Evolutionary conservation across 768 basidiomycete species (phyloP).

Genomic region (Russula sp.): DNA sequence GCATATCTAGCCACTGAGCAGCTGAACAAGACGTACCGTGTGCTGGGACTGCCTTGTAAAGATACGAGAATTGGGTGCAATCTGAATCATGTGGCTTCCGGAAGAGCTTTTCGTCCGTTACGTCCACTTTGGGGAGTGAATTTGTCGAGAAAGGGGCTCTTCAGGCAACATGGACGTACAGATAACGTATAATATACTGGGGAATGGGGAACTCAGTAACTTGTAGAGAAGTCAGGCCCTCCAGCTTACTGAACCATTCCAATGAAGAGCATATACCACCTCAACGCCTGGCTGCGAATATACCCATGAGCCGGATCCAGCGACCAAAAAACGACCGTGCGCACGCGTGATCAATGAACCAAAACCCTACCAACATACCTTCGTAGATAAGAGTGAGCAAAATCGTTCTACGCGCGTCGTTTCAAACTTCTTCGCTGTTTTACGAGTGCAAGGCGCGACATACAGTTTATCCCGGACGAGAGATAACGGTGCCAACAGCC

Average conservation of each 20-base stretch:
- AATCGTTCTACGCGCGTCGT: conserved; percentile 55
- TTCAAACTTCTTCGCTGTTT: background rate
- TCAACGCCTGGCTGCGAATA: conserved; percentile 55
- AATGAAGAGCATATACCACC: conserved; percentile 79
- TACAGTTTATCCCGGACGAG: conserved; percentile 89
- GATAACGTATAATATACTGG: conserved; percentile 76
- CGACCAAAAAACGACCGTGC: conserved; percentile 27
- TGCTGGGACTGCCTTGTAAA: conserved; percentile 65
- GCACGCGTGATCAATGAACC: conserved; percentile 91
- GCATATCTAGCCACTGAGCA: background rate
- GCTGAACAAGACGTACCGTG: conserved; percentile 44
- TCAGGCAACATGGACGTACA: conserved; percentile 43
- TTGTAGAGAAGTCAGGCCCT: conserved; percentile 14
- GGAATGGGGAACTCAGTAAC: conserved; percentile 10
- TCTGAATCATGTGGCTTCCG: conserved; percentile 92
- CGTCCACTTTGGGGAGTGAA: conserved; percentile 57
- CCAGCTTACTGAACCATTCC: conserved; percentile 70
- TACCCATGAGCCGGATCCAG: background rate
- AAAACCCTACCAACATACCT: conserved; percentile 82
- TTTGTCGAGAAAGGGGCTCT: background rate
- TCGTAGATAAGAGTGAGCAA: conserved; percentile 76
- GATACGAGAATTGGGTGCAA: conserved; percentile 76
- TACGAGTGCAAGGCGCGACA: conserved; percentile 26
- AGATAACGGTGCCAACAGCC: conserved; percentile 75
- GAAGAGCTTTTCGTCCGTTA: conserved; percentile 90